Evolutionary conservation across 768 basidiomycete genomes (phyloP).

Genomic region (Xerocomellus intermedius): DNA sequence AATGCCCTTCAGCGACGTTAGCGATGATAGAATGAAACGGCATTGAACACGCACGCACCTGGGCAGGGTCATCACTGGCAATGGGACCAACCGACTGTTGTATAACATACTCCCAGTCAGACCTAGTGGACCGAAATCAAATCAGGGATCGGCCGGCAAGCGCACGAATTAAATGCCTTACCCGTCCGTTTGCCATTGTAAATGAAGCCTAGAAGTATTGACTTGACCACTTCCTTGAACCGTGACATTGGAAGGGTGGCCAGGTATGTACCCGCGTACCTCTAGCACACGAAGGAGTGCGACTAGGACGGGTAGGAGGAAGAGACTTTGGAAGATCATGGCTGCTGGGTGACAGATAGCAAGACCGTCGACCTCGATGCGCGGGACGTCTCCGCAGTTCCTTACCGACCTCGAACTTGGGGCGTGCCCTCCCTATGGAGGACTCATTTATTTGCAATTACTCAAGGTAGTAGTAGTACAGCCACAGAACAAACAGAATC

Average conservation of each 20-base stretch:
- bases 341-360: neutral
- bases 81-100: constrained; percentile 56
- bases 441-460: neutral
- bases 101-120: constrained; percentile 53
- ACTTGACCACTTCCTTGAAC: constrained; percentile 48
- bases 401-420: constrained; percentile 5
- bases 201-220: constrained; percentile 47
- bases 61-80: constrained; percentile 46
- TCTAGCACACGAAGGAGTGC: constrained; percentile 2
- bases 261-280: constrained; percentile 63
- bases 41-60: constrained; percentile 49
- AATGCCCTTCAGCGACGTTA: constrained; percentile 53
- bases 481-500: neutral
- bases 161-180: constrained; percentile 17
- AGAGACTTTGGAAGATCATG: constrained; percentile 17
- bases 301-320: constrained; percentile 6
- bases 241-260: constrained; percentile 67
- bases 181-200: constrained; percentile 63
- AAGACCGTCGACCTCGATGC: constrained; percentile 10
- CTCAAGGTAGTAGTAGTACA: neutral
- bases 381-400: constrained; percentile 2
- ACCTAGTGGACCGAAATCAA: constrained; percentile 32
- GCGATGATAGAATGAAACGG: neutral
- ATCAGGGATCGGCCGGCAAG: constrained; percentile 11
- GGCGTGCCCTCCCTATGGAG: too few species aligned